A percentile compares a stretch with the other conserved stretches of the same genome.
These are phyloP conservation scores for Lodderomyces metapsilosis DNA, from an alignment of 1,139 yeast genomes.

Conservation along the genomic window DNA sequence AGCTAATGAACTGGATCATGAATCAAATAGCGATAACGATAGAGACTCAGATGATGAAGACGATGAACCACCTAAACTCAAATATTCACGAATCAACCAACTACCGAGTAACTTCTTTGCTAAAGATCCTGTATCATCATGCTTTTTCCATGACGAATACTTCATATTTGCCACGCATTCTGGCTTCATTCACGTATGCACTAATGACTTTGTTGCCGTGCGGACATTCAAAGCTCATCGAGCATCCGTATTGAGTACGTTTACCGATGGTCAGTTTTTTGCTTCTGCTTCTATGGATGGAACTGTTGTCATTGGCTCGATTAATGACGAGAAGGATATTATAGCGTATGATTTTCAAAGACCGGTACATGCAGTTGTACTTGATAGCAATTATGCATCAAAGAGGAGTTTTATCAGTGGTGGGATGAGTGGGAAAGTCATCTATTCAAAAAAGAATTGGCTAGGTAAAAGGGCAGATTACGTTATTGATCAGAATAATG, in stretches of 20 bases:
- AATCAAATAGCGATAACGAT: too few relatives aligned
- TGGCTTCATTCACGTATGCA: conserved; percentile 72
- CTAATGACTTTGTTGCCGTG: conserved; percentile 54
- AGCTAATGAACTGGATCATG: too few relatives aligned
- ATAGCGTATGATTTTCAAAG: conserved; percentile 80
- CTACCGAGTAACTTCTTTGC: conserved; percentile 68
- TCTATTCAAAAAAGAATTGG: conserved; percentile 81
- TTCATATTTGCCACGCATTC: conserved; percentile 88
- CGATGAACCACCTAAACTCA: conserved; percentile 66
- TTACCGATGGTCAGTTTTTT: conserved; percentile 70
- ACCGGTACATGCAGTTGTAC: conserved; percentile 83
- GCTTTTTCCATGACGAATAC: conserved; percentile 54
- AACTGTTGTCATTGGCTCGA: conserved; percentile 77
- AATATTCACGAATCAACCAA: conserved; percentile 64
- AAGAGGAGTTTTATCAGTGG: conserved; percentile 76
- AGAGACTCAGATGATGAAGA: too few relatives aligned
- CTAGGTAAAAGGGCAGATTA: conserved; percentile 75
- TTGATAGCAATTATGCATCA: conserved; percentile 65
- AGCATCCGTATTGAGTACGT: conserved; percentile 73
- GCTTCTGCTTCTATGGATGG: conserved; percentile 95
- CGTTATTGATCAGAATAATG: conserved; percentile 57
- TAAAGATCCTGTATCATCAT: conserved; percentile 75
- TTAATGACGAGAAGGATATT: conserved; percentile 60
- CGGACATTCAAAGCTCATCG: conserved; percentile 81
- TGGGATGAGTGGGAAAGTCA: conserved; percentile 85